Evolutionary conservation across 2,329 filamentous ascomycete species (phyloP).

Genomic region (Ophiocordyceps unilateralis): DNA sequence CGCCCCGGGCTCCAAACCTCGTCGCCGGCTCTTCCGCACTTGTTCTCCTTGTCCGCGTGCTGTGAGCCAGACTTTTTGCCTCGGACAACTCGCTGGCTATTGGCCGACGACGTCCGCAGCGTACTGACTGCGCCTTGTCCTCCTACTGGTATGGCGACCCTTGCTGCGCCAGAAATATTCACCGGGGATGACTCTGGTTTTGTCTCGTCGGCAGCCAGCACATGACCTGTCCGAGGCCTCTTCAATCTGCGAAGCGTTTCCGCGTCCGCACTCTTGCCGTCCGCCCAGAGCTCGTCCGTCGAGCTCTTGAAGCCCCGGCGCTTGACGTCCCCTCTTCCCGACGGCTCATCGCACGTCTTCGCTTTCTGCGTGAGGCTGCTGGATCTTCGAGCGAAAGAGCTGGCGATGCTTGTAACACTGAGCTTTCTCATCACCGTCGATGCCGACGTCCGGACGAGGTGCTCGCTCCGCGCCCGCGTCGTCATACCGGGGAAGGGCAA

Average conservation of each 20-base stretch:
- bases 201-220: too few relatives aligned
- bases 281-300: background rate
- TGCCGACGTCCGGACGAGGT: constrained; percentile 60
- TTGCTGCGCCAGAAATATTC: too few relatives aligned
- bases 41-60: constrained; percentile 2
- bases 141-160: too few relatives aligned
- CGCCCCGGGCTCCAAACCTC: background rate
- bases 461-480: constrained; percentile 44
- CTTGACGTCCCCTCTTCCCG: background rate
- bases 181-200: too few relatives aligned
- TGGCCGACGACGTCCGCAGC: constrained; percentile 2
- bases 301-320: background rate
- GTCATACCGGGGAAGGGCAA: constrained; percentile 75
- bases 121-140: background rate
- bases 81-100: constrained; percentile 2
- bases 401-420: constrained; percentile 64
- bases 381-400: constrained; percentile 58
- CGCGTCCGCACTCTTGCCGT: background rate
- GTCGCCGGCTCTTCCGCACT: background rate
- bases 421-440: constrained; percentile 79
- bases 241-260: background rate
- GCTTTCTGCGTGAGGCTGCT: constrained; percentile 26
- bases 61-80: constrained; percentile 1
- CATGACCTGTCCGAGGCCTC: background rate
- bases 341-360: background rate